A percentile compares a stretch with the other conserved stretches of the same genome.
Evolutionary conservation across 2,329 filamentous ascomycete species (phyloP).

Genomic region (Hypomyces perniciosus): DNA sequence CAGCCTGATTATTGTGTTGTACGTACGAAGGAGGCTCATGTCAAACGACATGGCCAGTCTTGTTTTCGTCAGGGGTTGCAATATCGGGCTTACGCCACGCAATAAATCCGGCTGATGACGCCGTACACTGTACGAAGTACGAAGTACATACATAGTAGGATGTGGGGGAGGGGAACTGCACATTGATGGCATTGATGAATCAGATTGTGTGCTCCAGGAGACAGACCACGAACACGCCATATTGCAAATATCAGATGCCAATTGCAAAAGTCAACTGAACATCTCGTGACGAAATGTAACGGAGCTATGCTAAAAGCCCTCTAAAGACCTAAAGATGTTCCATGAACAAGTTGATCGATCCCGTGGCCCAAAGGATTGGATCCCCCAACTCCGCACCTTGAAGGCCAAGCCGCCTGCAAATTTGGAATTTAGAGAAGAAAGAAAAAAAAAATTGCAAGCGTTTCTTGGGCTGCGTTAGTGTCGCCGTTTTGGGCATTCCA

Average conservation of each 20-base stretch:
- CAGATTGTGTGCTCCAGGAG: not conserved
- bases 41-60: too few relatives aligned
- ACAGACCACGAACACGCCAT: too few relatives aligned
- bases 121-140: not conserved
- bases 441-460: not conserved
- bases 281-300: too few relatives aligned
- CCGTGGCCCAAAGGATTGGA: not conserved
- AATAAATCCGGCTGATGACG: too few relatives aligned
- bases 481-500: constrained; percentile 5
- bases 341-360: not conserved
- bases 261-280: too few relatives aligned
- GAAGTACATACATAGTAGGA: not conserved
- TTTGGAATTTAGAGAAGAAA: not conserved
- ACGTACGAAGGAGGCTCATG: too few relatives aligned
- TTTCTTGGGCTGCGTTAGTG: not conserved
- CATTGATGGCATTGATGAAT: not conserved
- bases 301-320: too few relatives aligned
- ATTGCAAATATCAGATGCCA: too few relatives aligned
- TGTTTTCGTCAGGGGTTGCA: too few relatives aligned
- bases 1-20: too few relatives aligned
- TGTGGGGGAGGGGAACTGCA: not conserved
- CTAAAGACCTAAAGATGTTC: too few relatives aligned
- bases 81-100: too few relatives aligned
- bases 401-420: not conserved
- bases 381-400: not conserved